Conservation (phyloP, 2,329 filamentous ascomycete species). For the Coniochaeta sp. region DNA sequence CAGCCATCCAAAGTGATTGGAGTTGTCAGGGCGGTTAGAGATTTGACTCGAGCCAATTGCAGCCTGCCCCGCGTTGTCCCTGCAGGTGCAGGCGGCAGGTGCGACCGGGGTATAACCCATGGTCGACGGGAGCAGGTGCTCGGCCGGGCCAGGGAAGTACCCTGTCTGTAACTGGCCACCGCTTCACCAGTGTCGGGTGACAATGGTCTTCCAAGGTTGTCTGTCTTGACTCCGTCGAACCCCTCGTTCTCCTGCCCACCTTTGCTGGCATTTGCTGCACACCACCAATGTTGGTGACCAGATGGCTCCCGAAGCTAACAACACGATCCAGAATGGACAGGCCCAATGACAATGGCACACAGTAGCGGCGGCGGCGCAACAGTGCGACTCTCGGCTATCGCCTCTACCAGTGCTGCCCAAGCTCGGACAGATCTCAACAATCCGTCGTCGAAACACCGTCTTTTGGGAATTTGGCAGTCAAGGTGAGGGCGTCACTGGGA, state of each 20-base stretch:
- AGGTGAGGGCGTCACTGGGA: neutral
- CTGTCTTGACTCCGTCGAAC: neutral
- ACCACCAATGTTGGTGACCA: neutral
- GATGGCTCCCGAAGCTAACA: neutral
- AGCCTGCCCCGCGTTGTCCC: neutral
- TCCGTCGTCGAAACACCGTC: neutral
- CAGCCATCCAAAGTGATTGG: constrained; percentile 1
- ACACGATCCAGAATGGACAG: neutral
- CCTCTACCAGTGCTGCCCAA: neutral
- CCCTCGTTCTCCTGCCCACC: neutral
- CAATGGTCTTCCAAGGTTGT: too few relatives aligned
- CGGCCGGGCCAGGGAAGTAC: constrained; percentile 8
- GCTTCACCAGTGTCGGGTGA: constrained; percentile 15
- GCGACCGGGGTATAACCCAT: neutral
- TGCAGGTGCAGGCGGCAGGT: neutral
- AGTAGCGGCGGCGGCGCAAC: neutral
- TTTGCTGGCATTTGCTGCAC: neutral
- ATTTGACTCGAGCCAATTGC: neutral
- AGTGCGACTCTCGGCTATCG: neutral
- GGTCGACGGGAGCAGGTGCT: neutral
- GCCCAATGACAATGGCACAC: neutral
- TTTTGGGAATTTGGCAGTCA: neutral
- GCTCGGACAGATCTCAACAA: neutral
- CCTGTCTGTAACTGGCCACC: constrained; percentile 14
- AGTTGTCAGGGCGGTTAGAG: constrained; percentile 1